A percentile compares a stretch with the other conserved stretches of the same genome.
phyloP scores from a whole-genome alignment of 2,329 filamentous ascomycete species.

The Xylariaceae sp. region DNA sequence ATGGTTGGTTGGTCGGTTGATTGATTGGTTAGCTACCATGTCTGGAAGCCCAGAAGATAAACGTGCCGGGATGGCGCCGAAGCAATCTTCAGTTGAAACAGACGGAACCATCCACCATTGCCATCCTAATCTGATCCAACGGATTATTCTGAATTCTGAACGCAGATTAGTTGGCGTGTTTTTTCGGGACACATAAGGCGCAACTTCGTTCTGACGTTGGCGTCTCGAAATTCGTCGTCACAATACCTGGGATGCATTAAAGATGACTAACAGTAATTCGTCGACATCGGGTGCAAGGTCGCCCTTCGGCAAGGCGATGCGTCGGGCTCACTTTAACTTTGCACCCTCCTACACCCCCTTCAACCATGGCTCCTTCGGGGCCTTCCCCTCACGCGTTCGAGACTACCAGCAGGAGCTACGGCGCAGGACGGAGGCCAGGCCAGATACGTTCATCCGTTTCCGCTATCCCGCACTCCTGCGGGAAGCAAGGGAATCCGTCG shows the following conservation, averaged over 20 bases:
- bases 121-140: no score
- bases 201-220: no score
- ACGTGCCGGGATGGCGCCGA: no score
- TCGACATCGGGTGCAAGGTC: slow-evolving; percentile 10
- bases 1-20: no score
- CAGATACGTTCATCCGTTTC: slow-evolving; percentile 69
- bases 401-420: slow-evolving; percentile 56
- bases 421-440: slow-evolving; percentile 59
- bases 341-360: slow-evolving; percentile 37
- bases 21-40: no score
- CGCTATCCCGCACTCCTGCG: slow-evolving; percentile 58
- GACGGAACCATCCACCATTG: no score
- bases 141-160: no score
- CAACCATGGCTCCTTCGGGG: slow-evolving; percentile 66
- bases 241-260: slow-evolving; percentile 1
- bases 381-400: slow-evolving; percentile 61
- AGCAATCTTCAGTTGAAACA: no score
- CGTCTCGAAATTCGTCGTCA: neutral
- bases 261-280: slow-evolving; percentile 4
- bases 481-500: slow-evolving; percentile 59
- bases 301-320: slow-evolving; percentile 35
- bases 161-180: no score
- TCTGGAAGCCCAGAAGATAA: no score
- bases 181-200: no score
- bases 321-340: slow-evolving; percentile 37